Evolutionary conservation across 257 asterid genomes (phyloP).

Genomic region (Lantana camara): DNA sequence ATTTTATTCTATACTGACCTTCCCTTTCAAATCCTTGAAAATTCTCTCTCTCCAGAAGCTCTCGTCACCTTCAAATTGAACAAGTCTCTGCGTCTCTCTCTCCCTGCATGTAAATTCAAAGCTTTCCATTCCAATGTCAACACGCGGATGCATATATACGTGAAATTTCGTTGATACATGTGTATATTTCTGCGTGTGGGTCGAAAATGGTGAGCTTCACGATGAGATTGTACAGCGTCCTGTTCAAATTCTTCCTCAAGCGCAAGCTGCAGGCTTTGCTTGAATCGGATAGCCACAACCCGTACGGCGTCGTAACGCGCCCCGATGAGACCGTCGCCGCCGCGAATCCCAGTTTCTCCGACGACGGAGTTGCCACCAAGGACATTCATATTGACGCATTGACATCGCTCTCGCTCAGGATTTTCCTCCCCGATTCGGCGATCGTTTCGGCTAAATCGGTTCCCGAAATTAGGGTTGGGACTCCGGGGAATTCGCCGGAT

Average conservation of each 20-base stretch:
- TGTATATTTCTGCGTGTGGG: conserved; percentile 26
- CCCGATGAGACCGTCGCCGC: conserved; percentile 59
- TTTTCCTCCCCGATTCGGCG: conserved; percentile 76
- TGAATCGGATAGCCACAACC: conserved; percentile 30
- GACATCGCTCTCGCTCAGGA: conserved; percentile 63
- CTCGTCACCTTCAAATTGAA: conserved; percentile 32
- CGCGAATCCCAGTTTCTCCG: conserved; percentile 64
- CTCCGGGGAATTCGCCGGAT: conserved; percentile 19
- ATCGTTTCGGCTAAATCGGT: conserved; percentile 38
- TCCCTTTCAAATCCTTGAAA: conserved; percentile 28
- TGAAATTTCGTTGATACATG: background rate
- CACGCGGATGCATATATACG: conserved; percentile 14
- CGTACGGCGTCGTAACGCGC: conserved; percentile 61
- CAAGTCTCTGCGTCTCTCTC: conserved; percentile 27
- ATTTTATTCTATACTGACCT: background rate
- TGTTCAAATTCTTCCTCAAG: conserved; percentile 70
- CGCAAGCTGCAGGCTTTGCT: conserved; percentile 55
- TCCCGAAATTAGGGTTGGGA: conserved; percentile 43
- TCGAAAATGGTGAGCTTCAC: conserved; percentile 68
- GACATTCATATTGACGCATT: conserved; percentile 76
- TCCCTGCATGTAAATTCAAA: conserved; percentile 28
- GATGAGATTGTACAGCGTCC: conserved; percentile 61
- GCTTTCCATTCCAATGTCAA: conserved; percentile 4
- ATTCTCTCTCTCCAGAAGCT: conserved; percentile 38
- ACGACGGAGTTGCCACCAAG: conserved; percentile 80